Base-by-base conservation (phyloP, 2,329 filamentous ascomycete species). In the Paradendryphiella salina region DNA sequence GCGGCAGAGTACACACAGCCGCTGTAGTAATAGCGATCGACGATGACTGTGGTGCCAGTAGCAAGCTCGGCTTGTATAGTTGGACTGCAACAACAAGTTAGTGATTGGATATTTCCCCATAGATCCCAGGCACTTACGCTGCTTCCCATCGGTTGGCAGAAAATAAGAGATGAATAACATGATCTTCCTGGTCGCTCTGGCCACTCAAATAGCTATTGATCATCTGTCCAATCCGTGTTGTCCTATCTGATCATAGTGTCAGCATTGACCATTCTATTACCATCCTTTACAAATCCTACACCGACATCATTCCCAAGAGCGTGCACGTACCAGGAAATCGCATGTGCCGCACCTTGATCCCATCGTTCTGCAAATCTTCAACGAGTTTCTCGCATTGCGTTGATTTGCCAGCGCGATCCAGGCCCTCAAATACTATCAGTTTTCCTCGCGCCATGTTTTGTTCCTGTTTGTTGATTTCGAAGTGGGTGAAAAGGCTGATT, bases 21-120 rank as follows among this genome's bases (percentile, higher is more conserved):
- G 15, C 89, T 94, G 77, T 96, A 93, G 71, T 95, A 96, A 77
- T 97, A 99, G 39, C 94, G 86, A 73, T 99, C 94, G 60, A 93
- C 86, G 32, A 99, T 79, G 26, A 99, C 81, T 0, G 85, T 94
- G 15, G 80, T 85, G 7, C 93, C 92, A 1, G 78, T 72, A 0
- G 78, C 75, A 5, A 96, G 77, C 5, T 70, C 67, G 17, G 63
- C 41, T 54, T 66, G 60, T 5, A 53, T 46, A 14, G 41, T 43
- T 5, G 47, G 32, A 3, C 51, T 54, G 7, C 0, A 7, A 1
- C 3, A 4, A 4, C 7, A 15, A 18, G 4, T 43, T 29, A 13
- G 46, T 14, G 8, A 6, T 18, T 21, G 1, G 7, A 4, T 17
- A 26, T 9, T 8, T 10, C 4, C 0, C 2, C 1, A 5, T 13